Evolutionary conservation across 768 basidiomycete species (phyloP), one percentile per base, ranked within the genome.

Genomic region (Boletus bicolor): DNA sequence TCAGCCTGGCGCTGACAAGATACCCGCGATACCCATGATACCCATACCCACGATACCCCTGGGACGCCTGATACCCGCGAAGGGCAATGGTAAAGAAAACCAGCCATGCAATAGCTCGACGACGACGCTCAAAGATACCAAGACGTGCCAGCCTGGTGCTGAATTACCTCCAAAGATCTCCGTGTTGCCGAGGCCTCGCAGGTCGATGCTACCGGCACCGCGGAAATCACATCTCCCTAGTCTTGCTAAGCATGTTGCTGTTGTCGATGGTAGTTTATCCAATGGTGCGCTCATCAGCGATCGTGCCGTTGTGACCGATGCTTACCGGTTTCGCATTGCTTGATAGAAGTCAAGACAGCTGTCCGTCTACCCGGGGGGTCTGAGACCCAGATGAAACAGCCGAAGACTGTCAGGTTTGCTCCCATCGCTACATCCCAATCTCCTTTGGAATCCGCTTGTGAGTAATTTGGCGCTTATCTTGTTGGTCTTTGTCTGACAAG

Each of bases 31-130:
- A 21, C 49, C 55, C 30, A 49, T 15, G 8, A 50, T 62, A 51
- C 51, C 56, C 12, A 51, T 44, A 38, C 46, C 50, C 17, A 35
- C 19, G 41, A 47, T 54, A 38, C 46, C 52, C 32, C 47, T 51
- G 57, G 53, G 19, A 28, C 52, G 51, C 50, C 3, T 9, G n/a
- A 56, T 43, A 41, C 26, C 38, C 17, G n/a, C 47, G 35, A 60
- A 42, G 11, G 32, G 48, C 30, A 51, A 43, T 46, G 46, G 46
- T 24, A 60, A 69, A 38, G 67, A 67, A 48, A 66, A 66, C 39
- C 43, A 32, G 21, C 2, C 52, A 37, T 39, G 42, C 44, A 44
- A 42, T 3, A 30, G 51, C 46, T 34, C 44, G 39, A 59, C 38
- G 21, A 46, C 35, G 55, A 56, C 51, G 44, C 8, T 41, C 51